Evolutionary conservation across 140 eudicot species (phyloP).

Genomic region (Senecio squalidus): DNA sequence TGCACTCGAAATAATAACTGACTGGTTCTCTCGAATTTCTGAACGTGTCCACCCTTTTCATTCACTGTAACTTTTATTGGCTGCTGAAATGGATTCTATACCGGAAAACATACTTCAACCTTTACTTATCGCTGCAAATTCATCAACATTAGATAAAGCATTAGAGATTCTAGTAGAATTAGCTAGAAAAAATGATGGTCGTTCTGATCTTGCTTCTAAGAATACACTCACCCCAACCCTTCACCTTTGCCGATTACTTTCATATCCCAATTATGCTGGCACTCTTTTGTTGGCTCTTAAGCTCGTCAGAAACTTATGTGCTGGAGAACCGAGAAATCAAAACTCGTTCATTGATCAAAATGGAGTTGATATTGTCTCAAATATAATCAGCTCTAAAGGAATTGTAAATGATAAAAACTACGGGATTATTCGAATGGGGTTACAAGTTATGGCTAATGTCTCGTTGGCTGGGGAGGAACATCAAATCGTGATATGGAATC

Average conservation of each 20-base stretch:
- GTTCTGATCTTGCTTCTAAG: constrained; percentile 60
- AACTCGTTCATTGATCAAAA: constrained; percentile 41
- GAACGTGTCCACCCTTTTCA: not conserved
- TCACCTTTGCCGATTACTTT: constrained; percentile 36
- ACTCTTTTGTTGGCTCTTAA: constrained; percentile 46
- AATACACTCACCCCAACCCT: constrained; percentile 40
- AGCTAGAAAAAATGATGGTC: constrained; percentile 55
- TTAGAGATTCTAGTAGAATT: constrained; percentile 40
- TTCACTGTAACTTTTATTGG: not conserved
- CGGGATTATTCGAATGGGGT: constrained; percentile 48
- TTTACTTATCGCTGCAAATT: constrained; percentile 38
- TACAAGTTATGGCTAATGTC: constrained; percentile 76
- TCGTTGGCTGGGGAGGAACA: constrained; percentile 68
- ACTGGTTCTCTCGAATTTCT: not conserved
- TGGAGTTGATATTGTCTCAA: constrained; percentile 50
- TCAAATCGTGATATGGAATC: constrained; percentile 47
- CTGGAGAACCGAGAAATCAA: constrained; percentile 61
- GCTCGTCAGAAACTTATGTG: constrained; percentile 79
- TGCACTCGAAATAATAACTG: not conserved
- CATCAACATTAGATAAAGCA: constrained; percentile 34
- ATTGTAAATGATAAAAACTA: constrained; percentile 30
- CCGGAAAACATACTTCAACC: constrained; percentile 37
- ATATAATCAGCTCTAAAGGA: constrained; percentile 22
- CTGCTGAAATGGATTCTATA: constrained; percentile 35
- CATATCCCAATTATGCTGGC: constrained; percentile 22